A percentile compares a stretch with the other conserved stretches of the same genome.
These are phyloP conservation scores for Annulohypoxylon nitens DNA, from an alignment of 495 filamentous ascomycete genomes.

Conservation along the genomic window DNA sequence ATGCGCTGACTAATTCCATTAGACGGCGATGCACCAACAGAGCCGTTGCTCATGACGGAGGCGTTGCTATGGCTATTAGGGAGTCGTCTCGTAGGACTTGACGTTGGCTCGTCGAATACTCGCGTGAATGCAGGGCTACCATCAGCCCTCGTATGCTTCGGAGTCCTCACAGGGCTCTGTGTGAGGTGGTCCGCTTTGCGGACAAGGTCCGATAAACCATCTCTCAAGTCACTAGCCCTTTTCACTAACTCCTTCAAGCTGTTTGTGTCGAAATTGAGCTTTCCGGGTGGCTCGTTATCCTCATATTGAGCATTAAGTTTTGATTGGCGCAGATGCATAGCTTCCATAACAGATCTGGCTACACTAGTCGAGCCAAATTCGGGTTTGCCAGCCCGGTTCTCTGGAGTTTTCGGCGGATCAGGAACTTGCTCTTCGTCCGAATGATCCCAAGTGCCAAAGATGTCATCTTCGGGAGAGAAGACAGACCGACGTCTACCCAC, in stretches of 20 bases:
- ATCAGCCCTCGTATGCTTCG: constrained; percentile 58
- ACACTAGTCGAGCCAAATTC: constrained; percentile 64
- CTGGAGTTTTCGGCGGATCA: constrained; percentile 57
- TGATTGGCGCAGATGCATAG: constrained; percentile 75
- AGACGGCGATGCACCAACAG: constrained; percentile 63
- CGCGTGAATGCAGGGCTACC: constrained; percentile 72
- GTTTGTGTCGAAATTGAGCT: constrained; percentile 91
- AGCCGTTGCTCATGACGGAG: constrained; percentile 62
- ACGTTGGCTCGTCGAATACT: constrained; percentile 71
- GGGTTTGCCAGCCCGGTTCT: constrained; percentile 43
- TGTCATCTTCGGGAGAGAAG: constrained; percentile 73
- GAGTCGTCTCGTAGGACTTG: constrained; percentile 60
- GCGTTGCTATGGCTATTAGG: constrained; percentile 66
- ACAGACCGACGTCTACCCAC: constrained; percentile 65
- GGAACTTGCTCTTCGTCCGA: constrained; percentile 48
- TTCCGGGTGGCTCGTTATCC: constrained; percentile 68
- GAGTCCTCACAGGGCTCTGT: constrained; percentile 69
- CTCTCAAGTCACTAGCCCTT: constrained; percentile 80
- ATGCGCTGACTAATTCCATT: constrained; percentile 67
- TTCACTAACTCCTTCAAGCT: constrained; percentile 89
- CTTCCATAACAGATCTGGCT: constrained; percentile 84
- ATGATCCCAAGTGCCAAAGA: constrained; percentile 67
- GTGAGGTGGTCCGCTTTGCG: constrained; percentile 82
- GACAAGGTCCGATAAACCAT: constrained; percentile 79
- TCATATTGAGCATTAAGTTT: constrained; percentile 57